phyloP scores from a whole-genome alignment of 1,284 basidiomycete species.

The Ustilago loliicola region DNA sequence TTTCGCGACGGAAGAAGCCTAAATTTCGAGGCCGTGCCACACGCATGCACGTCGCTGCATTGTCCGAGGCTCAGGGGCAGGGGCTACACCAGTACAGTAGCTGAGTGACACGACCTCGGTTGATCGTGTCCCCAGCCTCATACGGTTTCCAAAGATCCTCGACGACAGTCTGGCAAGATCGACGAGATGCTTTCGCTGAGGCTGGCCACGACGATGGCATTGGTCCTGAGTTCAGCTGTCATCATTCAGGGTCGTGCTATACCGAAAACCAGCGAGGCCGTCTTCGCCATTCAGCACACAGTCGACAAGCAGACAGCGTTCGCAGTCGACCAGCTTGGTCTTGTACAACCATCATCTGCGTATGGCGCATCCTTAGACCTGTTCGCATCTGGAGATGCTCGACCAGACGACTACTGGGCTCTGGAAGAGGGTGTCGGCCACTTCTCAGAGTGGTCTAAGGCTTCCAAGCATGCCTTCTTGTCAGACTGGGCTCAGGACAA shows the following conservation, averaged over 20 bases:
- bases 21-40: background rate
- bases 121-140: too few species aligned
- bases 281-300: slow-evolving; percentile 14
- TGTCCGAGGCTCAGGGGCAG: too few species aligned
- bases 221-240: background rate
- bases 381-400: slow-evolving; percentile 11
- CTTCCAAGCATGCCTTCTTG: slow-evolving; percentile 66
- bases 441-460: slow-evolving; percentile 68
- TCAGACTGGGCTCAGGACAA: slow-evolving; percentile 58
- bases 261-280: slow-evolving; percentile 9
- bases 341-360: background rate
- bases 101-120: too few species aligned
- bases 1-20: background rate
- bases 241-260: slow-evolving; percentile 20
- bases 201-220: background rate
- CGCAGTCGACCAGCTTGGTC: background rate
- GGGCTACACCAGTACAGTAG: too few species aligned
- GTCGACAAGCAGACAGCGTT: background rate
- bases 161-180: background rate
- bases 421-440: slow-evolving; percentile 63
- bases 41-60: slow-evolving; percentile 15
- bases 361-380: slow-evolving; percentile 1
- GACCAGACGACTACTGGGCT: slow-evolving; percentile 40
- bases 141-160: too few species aligned
- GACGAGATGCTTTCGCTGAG: background rate